Base-by-base conservation (phyloP, 169 alveolate species). In the Plasmodium cynomolgi region DNA sequence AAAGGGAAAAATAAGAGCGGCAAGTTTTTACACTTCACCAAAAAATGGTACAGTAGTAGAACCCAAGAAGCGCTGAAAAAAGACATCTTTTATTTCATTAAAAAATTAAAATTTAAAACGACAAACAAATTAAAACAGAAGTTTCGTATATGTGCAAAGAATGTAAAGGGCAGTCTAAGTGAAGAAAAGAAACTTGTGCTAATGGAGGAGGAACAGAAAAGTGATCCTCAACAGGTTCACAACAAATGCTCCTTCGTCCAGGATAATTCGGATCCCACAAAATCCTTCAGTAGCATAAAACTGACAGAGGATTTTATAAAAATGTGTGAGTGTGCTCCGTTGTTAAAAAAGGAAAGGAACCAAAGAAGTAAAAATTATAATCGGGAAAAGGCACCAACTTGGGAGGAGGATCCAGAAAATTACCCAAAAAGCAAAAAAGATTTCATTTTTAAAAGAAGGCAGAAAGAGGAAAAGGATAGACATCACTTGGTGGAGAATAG, bases 11-110 rank as follows among this genome's bases (percentile, higher is more conserved):
- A 13, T 7, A 6, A 17, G 8, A 17, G 50, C 20, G 62, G 26
- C 6, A 58, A 82, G 7, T 82, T 82, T 34, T 50, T 50, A 3
- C 56, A 41, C n/a, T 50, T 82, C 34, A 56, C 84, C 39, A 80
- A 54, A 82, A 82, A 41, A 31, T 50, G 90, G 80, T 54, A 54
- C 54, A 33, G 54, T 9, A 13, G 41, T 31, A 82, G 26, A 17
- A 82, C 34, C 23, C 68, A 82, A 58, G 62, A 82, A 31, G 81
- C 72, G 20, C 54, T 82, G 11, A 82, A 82, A 82, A 82, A 82
- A 47, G 50, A 50, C 33, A 17, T 82, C 15, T 54, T 54, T 33
- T 31, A 82, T 54, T 82, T 54, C 37, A 82, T 82, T 33, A 82
- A 82, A 58, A 82, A 82, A 17, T 56, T 54, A 44, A 82, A 82